Evolutionary conservation across 768 basidiomycete genomes (phyloP).

Genomic region (Russula virescens): DNA sequence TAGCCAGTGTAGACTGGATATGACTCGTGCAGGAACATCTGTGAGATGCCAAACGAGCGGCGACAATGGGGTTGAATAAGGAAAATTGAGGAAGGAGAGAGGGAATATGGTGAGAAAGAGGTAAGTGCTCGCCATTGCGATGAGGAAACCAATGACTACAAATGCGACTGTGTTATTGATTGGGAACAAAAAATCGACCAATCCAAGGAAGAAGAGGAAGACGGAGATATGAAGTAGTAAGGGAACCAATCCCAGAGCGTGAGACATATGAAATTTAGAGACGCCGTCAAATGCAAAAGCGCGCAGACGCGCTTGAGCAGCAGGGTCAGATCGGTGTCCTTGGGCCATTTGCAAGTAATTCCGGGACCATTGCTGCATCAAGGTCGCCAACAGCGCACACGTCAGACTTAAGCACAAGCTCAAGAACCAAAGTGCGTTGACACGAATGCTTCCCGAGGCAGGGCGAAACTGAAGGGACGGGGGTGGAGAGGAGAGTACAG

Average conservation of each 20-base stretch:
- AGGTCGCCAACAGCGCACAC: conserved; percentile 17
- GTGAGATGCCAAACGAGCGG: conserved; percentile 12
- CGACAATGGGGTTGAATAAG: conserved; percentile 22
- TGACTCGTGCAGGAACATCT: neutral
- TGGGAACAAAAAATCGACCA: conserved; percentile 19
- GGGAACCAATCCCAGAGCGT: conserved; percentile 10
- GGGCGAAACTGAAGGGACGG: neutral
- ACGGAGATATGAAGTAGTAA: conserved; percentile 17
- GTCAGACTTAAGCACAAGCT: conserved; percentile 14
- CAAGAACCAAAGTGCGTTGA: conserved; percentile 20
- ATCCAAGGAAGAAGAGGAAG: conserved; percentile 22
- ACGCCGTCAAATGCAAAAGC: conserved; percentile 15
- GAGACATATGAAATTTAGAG: conserved; percentile 9
- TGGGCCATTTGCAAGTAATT: conserved; percentile 12
- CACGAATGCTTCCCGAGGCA: neutral
- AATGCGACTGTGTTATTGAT: conserved; percentile 14
- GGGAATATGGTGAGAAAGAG: conserved; percentile 15
- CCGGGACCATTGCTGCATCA: conserved; percentile 19
- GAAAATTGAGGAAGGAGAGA: conserved; percentile 13
- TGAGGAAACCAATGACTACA: conserved; percentile 9
- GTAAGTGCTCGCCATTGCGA: neutral
- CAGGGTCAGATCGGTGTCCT: conserved; percentile 3
- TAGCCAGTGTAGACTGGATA: conserved; percentile 5
- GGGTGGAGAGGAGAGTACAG: neutral
- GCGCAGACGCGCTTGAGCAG: conserved; percentile 8